A percentile compares a stretch with the other conserved stretches of the same genome.
Evolutionary conservation across 2,329 filamentous ascomycete species (phyloP).

Genomic region (Aspergillus persii): DNA sequence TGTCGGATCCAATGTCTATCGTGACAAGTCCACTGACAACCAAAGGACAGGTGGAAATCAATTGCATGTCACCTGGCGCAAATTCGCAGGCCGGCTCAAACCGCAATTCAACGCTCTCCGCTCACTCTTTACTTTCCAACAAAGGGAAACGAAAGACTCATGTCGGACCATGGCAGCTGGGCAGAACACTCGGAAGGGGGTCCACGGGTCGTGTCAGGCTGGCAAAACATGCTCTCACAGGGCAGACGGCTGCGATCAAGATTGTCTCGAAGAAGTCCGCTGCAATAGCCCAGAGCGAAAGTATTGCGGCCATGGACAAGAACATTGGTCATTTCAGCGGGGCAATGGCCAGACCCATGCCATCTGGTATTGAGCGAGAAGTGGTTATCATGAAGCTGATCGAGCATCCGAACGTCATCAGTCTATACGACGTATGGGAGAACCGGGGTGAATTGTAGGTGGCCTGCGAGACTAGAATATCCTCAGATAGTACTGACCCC

Average conservation of each 20-base stretch:
- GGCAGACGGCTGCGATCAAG: constrained; percentile 86
- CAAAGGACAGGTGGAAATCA: constrained; percentile 44
- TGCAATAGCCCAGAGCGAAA: constrained; percentile 78
- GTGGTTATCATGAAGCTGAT: constrained; percentile 97
- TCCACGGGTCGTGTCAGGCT: constrained; percentile 84
- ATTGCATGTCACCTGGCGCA: constrained; percentile 53
- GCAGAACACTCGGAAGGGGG: constrained; percentile 83
- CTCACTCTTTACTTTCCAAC: constrained; percentile 54
- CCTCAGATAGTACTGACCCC: constrained; percentile 19
- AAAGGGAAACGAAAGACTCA: constrained; percentile 64
- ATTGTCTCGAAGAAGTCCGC: constrained; percentile 85
- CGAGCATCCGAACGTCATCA: constrained; percentile 91
- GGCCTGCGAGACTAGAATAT: neutral
- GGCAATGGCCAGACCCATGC: constrained; percentile 67
- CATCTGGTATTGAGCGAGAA: constrained; percentile 87
- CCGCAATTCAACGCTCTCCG: constrained; percentile 53
- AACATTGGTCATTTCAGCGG: constrained; percentile 59
- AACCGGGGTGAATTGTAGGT: constrained; percentile 89
- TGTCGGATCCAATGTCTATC: constrained; percentile 28
- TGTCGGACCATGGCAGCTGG: constrained; percentile 91
- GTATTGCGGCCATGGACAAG: constrained; percentile 76
- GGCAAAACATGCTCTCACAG: constrained; percentile 74
- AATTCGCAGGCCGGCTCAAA: constrained; percentile 51
- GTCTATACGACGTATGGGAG: constrained; percentile 96
- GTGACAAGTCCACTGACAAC: constrained; percentile 27